A percentile compares a stretch with the other conserved stretches of the same genome.
Evolutionary conservation across 768 basidiomycete genomes (phyloP).

Genomic region (Leccinum uliginosum): DNA sequence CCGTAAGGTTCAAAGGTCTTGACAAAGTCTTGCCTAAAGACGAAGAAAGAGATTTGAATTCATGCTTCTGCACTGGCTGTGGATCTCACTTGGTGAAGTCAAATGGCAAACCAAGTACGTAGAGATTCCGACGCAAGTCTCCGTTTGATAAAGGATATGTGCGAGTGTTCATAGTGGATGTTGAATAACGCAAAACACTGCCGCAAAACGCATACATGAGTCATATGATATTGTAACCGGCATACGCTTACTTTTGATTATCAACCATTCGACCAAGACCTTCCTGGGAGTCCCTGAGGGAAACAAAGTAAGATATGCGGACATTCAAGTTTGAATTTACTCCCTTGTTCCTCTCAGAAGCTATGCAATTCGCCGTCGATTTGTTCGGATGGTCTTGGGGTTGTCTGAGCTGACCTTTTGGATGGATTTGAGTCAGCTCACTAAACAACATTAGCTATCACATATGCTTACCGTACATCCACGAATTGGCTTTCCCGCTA

Average conservation of each 20-base stretch:
- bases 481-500: conserved; percentile 4
- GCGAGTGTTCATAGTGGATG: not conserved
- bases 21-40: conserved; percentile 48
- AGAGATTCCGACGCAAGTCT: conserved; percentile 68
- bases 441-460: not conserved
- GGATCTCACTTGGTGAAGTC: conserved; percentile 65
- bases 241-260: conserved; percentile 46
- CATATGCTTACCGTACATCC: conserved; percentile 9
- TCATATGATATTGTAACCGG: not conserved
- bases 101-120: conserved; percentile 80
- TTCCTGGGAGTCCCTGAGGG: conserved; percentile 9
- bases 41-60: not conserved
- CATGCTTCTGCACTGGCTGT: not conserved
- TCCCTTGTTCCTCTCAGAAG: conserved; percentile 10
- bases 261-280: conserved; percentile 50
- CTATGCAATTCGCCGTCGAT: not conserved
- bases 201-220: conserved; percentile 31
- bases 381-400: conserved; percentile 5
- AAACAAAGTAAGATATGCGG: conserved; percentile 7
- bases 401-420: conserved; percentile 13
- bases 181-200: conserved; percentile 30
- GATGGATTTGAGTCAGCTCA: not conserved
- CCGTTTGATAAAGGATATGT: conserved; percentile 23
- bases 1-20: conserved; percentile 62
- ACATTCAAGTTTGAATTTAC: not conserved